A percentile compares a stretch with the other conserved stretches of the same genome.
phyloP scores from a whole-genome alignment of 2,329 filamentous ascomycete species.

The Neopestalotiopsis rosae region DNA sequence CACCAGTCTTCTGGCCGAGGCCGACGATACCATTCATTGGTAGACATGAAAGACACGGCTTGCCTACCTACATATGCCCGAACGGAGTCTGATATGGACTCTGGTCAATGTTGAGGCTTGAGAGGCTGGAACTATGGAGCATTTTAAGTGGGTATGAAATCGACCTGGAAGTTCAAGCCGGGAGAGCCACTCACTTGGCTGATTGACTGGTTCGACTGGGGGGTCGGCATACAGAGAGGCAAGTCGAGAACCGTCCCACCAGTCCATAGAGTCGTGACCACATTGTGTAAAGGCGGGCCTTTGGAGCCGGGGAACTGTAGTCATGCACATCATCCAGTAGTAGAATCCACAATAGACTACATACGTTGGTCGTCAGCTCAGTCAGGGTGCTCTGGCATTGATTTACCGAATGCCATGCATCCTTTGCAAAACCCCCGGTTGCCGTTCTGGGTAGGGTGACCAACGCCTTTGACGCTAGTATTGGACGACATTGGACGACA shows the following conservation, averaged over 20 bases:
- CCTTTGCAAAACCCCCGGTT: conserved; percentile 5
- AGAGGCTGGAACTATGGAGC: not conserved
- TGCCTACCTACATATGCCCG: not conserved
- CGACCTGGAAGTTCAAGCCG: not conserved
- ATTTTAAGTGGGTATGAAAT: not conserved
- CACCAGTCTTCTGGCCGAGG: not conserved
- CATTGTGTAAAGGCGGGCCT: conserved; percentile 9
- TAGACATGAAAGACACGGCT: not conserved
- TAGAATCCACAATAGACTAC: conserved; percentile 20
- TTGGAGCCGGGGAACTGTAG: conserved; percentile 10
- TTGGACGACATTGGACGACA: not conserved
- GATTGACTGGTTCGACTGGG: not conserved
- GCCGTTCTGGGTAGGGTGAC: conserved; percentile 17
- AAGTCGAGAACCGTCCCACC: conserved; percentile 8
- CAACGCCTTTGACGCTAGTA: not conserved
- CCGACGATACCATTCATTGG: not conserved
- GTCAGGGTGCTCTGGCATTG: not conserved
- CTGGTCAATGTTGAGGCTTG: not conserved
- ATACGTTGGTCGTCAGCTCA: not conserved
- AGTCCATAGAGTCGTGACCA: conserved; percentile 14
- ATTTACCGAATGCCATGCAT: not conserved
- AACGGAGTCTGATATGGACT: not conserved
- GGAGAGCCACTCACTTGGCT: not conserved
- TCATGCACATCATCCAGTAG: conserved; percentile 29
- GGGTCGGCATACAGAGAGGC: not conserved